Conservation (phyloP, 257 asterid species). For the Ilex aquifolium region DNA sequence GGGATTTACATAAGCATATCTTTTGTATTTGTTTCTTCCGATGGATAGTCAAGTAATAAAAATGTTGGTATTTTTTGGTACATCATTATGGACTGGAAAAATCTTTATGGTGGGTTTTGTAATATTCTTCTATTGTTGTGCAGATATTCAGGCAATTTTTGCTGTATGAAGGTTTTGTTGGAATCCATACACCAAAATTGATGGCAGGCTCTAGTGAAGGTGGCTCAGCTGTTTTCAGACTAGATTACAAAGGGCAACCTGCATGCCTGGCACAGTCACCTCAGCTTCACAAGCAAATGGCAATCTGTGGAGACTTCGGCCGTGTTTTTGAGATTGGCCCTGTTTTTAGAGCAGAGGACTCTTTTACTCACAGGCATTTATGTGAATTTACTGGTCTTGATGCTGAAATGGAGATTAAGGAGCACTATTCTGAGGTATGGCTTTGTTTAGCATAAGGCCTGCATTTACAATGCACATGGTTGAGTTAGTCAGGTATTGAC, state of each 20-base stretch:
- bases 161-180: constrained; percentile 53
- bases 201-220: constrained; percentile 96
- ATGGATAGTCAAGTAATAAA: no score
- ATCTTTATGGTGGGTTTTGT: no score
- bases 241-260: constrained; percentile 76
- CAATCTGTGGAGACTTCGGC: constrained; percentile 78
- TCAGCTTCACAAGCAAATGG: constrained; percentile 89
- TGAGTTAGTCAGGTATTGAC: constrained; percentile 6
- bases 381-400: constrained; percentile 96
- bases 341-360: constrained; percentile 87
- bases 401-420: constrained; percentile 90
- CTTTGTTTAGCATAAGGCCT: constrained; percentile 2
- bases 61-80: no score
- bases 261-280: constrained; percentile 98
- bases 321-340: constrained; percentile 92
- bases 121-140: constrained; percentile 4
- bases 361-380: constrained; percentile 88
- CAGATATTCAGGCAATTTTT: constrained; percentile 70
- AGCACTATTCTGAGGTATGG: constrained; percentile 82
- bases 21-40: no score
- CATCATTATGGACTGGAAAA: no score
- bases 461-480: constrained; percentile 1
- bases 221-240: constrained; percentile 81
- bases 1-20: no score
- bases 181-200: constrained; percentile 77